phyloP scores from a whole-genome alignment of 306 rosid species.

The Vachellia pachyceras region DNA sequence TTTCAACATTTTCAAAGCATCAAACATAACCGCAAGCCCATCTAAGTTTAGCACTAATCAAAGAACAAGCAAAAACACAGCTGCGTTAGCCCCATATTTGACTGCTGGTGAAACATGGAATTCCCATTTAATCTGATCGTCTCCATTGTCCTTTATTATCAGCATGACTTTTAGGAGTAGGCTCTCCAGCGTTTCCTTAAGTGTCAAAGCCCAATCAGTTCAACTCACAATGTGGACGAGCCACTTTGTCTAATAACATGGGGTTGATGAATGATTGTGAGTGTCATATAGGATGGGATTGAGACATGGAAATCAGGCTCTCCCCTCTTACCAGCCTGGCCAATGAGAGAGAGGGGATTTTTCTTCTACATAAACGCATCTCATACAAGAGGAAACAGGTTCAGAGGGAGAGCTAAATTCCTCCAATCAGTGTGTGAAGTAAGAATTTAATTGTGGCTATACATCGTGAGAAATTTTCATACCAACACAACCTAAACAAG shows the following conservation, averaged over 20 bases:
- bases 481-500: constrained; percentile 5
- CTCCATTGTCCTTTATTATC: neutral
- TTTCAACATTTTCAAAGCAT: neutral
- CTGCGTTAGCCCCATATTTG: neutral
- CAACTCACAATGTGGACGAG: neutral
- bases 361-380: neutral
- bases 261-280: neutral
- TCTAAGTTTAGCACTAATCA: neutral
- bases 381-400: neutral
- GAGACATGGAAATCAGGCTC: neutral
- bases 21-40: neutral
- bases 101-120: neutral
- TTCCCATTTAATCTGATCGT: neutral
- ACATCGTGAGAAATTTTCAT: neutral
- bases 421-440: neutral
- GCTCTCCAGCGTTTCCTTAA: neutral
- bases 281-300: neutral
- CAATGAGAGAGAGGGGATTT: neutral
- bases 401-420: neutral
- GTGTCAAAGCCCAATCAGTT: neutral
- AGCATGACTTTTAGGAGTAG: neutral
- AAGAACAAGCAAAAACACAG: neutral
- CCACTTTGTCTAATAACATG: too few relatives aligned
- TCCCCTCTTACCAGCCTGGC: neutral
- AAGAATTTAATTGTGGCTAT: neutral